Conservation (phyloP, 164 flowering plant genomes). For the Stephania yunnanensis region DNA sequence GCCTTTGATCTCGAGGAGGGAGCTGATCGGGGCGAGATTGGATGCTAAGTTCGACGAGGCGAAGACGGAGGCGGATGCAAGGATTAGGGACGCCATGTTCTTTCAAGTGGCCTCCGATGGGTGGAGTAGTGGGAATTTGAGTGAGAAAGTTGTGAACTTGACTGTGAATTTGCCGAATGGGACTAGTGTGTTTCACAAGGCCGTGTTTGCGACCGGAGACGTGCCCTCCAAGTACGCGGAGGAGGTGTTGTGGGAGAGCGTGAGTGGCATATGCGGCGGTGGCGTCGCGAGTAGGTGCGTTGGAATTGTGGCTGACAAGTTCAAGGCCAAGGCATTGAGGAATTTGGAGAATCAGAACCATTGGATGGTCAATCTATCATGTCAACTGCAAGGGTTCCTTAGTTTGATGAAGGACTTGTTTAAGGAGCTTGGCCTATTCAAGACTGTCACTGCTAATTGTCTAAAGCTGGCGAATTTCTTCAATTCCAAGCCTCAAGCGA, state of each 20-base stretch:
- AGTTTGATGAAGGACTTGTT: constrained; percentile 73
- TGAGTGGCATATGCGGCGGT: constrained; percentile 51
- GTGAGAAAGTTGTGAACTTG: constrained; percentile 60
- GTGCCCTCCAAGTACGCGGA: constrained; percentile 75
- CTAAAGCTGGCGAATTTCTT: constrained; percentile 55
- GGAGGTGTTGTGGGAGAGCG: constrained; percentile 75
- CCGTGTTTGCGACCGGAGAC: constrained; percentile 53
- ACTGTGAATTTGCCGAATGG: constrained; percentile 91
- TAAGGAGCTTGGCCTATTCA: constrained; percentile 63
- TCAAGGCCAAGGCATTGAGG: constrained; percentile 65
- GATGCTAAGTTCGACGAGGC: constrained; percentile 68
- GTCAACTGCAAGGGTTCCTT: constrained; percentile 70
- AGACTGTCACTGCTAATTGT: constrained; percentile 49
- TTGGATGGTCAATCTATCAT: constrained; percentile 87
- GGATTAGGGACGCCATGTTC: constrained; percentile 83
- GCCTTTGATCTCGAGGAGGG: constrained; percentile 52
- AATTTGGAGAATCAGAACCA: constrained; percentile 75
- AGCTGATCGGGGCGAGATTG: constrained; percentile 51
- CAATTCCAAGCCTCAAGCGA: constrained; percentile 46
- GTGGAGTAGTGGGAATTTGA: constrained; percentile 43
- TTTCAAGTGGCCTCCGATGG: constrained; percentile 84
- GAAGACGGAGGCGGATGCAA: constrained; percentile 59
- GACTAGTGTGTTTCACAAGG: constrained; percentile 71
- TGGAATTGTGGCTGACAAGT: constrained; percentile 80
- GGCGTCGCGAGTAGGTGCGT: constrained; percentile 52